Conservation (phyloP, 495 filamentous ascomycete genomes). For the Penicillium longicatenatum region DNA sequence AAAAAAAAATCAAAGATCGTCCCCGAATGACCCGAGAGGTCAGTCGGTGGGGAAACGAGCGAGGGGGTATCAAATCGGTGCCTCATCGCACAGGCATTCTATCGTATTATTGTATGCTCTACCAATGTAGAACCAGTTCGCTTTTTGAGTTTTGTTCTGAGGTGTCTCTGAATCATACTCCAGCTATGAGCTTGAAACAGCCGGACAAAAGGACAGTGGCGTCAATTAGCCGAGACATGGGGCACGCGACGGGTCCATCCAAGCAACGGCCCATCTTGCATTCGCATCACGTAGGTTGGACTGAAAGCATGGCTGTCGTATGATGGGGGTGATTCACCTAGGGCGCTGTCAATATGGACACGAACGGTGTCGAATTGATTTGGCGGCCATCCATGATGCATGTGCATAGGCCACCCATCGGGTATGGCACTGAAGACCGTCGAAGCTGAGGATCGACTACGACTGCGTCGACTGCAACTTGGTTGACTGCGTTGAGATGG, state of each 20-base stretch:
- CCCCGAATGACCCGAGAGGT: slow-evolving; percentile 1
- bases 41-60: background rate
- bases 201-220: background rate
- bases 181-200: background rate
- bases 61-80: slow-evolving; percentile 13
- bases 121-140: background rate
- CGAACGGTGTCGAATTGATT: background rate
- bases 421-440: background rate
- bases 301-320: slow-evolving; percentile 24
- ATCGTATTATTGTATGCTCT: background rate
- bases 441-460: background rate
- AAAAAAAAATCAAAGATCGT: slow-evolving; percentile 8
- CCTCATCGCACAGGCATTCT: slow-evolving; percentile 15
- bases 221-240: slow-evolving; percentile 7
- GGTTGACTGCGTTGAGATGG: background rate
- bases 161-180: background rate
- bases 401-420: slow-evolving; percentile 1
- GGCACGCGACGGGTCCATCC: slow-evolving; percentile 12
- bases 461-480: background rate
- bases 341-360: background rate
- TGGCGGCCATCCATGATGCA: background rate
- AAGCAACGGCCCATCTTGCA: slow-evolving; percentile 3
- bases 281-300: slow-evolving; percentile 11
- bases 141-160: background rate
- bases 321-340: slow-evolving; percentile 10